Evolutionary conservation across 164 flowering plant genomes (phyloP), one percentile per base, ranked within the genome.

Genomic region (Dillenia suffruticosa): DNA sequence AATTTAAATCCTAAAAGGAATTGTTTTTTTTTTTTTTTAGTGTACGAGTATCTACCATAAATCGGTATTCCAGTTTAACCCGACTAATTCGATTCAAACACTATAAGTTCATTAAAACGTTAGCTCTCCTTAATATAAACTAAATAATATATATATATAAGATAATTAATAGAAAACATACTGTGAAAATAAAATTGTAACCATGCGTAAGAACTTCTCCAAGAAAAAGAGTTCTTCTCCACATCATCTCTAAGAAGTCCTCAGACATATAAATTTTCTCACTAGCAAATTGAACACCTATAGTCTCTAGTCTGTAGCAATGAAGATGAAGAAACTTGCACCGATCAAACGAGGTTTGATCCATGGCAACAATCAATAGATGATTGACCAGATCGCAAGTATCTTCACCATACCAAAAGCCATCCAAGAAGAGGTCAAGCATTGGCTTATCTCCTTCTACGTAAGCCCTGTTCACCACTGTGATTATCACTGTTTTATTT

Each of bases 181-280:
- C 93, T 68, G 94, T 87, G 77, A 92, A 89, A 55, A 89, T 71
- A 79, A 91, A 84, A 72, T 13, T 84, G 74, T 86, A 88, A 0
- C 91, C 88, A 9, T 75, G 84, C 51, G 63, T 70, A 49, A 91
- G 92, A 32, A 87, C 87, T 10, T 85, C 74, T 5, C 65, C 40
- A 0, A 85, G 82, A 44, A 92, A 75, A 2, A 48, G 57, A 16
- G 96, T 89, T 54, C 97, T 79, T 24, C 80, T 73, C 96, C 96
- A 91, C 97, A 91, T 91, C 96, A 87, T 91, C 68, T 76, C 69
- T 52, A 91, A 72, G 55, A 87, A 92, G 7, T 82, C 94, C 14
- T 26, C 48, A 1, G 89, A 77, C 96, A 89, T 87, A 74, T 68
- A 92, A 9, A 85, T 13, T 58, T 85, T 77, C 73, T 92, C 96